Evolutionary conservation across 148 eudicot genomes (phyloP).

Genomic region (Camellia sinensis): DNA sequence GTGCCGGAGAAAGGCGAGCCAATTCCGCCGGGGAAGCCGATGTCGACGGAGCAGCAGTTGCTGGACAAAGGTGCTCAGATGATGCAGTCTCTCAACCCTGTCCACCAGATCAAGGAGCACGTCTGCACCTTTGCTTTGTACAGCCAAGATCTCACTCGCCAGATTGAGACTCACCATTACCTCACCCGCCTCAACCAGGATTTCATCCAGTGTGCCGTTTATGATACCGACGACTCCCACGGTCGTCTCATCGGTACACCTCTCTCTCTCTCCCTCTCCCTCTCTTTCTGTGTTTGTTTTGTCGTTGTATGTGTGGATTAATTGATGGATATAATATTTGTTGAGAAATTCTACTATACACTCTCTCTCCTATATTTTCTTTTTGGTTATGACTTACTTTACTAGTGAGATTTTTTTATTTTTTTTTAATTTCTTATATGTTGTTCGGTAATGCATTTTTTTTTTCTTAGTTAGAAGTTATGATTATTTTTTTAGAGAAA

Average conservation of each 20-base stretch:
- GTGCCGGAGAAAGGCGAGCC: constrained; percentile 23
- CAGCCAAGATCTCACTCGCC: constrained; percentile 73
- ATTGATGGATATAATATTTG: too few species aligned
- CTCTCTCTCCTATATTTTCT: too few species aligned
- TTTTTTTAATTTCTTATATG: too few species aligned
- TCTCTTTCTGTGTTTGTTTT: too few species aligned
- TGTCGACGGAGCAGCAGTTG: constrained; percentile 51
- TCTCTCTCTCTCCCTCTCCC: too few species aligned
- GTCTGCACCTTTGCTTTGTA: constrained; percentile 67
- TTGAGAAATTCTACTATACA: too few species aligned
- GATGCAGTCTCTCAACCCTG: constrained; percentile 61
- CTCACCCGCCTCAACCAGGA: constrained; percentile 61
- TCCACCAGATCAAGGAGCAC: constrained; percentile 55
- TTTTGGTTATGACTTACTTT: too few species aligned
- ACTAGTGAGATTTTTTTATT: too few species aligned
- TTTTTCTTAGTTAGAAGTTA: too few species aligned
- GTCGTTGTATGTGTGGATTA: not conserved
- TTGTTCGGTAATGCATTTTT: too few species aligned
- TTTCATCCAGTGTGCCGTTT: constrained; percentile 78
- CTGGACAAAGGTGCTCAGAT: constrained; percentile 67
- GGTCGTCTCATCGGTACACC: constrained; percentile 71
- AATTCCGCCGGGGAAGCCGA: constrained; percentile 57
- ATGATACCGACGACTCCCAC: constrained; percentile 53
- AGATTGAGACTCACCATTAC: constrained; percentile 79
- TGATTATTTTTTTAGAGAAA: too few species aligned